phyloP scores from a whole-genome alignment of 2,329 filamentous ascomycete genomes.

The Coniochaeta sp. region DNA sequence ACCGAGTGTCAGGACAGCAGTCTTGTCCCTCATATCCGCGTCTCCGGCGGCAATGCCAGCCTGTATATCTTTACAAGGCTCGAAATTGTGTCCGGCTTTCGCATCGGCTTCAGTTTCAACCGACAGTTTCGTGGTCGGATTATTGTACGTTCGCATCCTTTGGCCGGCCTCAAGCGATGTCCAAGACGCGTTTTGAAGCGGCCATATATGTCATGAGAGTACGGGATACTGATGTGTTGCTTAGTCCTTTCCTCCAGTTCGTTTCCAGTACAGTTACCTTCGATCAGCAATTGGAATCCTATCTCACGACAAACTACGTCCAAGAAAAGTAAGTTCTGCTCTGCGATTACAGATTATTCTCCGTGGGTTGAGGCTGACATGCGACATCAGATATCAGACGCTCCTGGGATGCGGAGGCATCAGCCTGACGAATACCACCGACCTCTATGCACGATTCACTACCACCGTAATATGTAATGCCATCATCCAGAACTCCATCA shows the following conservation, averaged over 20 bases:
- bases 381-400: conserved; percentile 61
- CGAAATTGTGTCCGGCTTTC: conserved; percentile 67
- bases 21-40: conserved; percentile 21
- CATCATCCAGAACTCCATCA: conserved; percentile 82
- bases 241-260: conserved; percentile 75
- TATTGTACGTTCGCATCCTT: conserved; percentile 51
- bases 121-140: conserved; percentile 44
- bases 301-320: conserved; percentile 69
- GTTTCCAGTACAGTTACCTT: conserved; percentile 74
- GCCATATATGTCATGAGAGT: no score
- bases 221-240: conserved; percentile 3
- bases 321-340: conserved; percentile 60
- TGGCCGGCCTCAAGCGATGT: not conserved
- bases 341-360: not conserved
- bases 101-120: conserved; percentile 65
- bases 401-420: conserved; percentile 75
- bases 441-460: conserved; percentile 89
- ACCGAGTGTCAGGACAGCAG: conserved; percentile 9
- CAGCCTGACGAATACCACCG: conserved; percentile 69
- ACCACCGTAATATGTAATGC: conserved; percentile 89
- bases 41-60: conserved; percentile 27
- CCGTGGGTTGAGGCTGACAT: conserved; percentile 8
- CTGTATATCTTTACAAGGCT: conserved; percentile 64
- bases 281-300: conserved; percentile 65
- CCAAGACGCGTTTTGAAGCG: not conserved